Conservation (phyloP, 108 stramenopile species). For the Epithemia pelagica region DNA sequence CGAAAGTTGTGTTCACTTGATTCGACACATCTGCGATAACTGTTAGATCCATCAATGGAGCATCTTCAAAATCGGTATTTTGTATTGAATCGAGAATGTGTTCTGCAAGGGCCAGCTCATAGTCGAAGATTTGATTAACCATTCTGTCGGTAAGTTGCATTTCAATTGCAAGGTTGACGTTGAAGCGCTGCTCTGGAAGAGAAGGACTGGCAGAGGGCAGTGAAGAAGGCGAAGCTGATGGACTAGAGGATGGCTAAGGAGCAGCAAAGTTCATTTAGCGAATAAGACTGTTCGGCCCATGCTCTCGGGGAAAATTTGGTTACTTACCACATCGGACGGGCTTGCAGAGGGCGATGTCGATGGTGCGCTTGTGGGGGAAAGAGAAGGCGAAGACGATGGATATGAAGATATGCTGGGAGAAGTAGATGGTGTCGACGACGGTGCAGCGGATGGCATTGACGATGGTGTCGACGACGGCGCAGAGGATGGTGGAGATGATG, state of each 20-base stretch:
- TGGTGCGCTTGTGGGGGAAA: not conserved
- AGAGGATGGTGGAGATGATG: not conserved
- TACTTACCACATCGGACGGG: not conserved
- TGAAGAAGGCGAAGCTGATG: not conserved
- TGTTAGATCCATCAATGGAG: not conserved
- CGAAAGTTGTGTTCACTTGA: not conserved
- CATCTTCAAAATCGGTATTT: not conserved
- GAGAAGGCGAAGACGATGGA: not conserved
- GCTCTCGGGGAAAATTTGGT: too few species aligned
- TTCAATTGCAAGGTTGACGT: not conserved
- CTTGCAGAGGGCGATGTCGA: not conserved
- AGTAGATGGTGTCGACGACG: not conserved
- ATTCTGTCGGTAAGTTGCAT: too few species aligned
- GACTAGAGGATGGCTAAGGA: not conserved
- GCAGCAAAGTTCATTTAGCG: too few species aligned
- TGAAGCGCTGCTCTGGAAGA: not conserved
- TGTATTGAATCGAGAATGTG: not conserved
- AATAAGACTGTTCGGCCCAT: too few species aligned
- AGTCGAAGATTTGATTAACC: not conserved
- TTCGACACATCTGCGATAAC: not conserved
- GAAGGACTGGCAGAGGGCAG: not conserved
- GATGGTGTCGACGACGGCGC: not conserved
- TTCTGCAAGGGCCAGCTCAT: slow-evolving; percentile 1
- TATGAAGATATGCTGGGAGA: not conserved
- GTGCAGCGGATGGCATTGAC: slow-evolving; percentile 1